Percentiles rank a stretch among this genome's conserved stretches.
Evolutionary conservation across 805 yeast genomes (phyloP).

Genomic region (Metahyphopichia silvanorum): DNA sequence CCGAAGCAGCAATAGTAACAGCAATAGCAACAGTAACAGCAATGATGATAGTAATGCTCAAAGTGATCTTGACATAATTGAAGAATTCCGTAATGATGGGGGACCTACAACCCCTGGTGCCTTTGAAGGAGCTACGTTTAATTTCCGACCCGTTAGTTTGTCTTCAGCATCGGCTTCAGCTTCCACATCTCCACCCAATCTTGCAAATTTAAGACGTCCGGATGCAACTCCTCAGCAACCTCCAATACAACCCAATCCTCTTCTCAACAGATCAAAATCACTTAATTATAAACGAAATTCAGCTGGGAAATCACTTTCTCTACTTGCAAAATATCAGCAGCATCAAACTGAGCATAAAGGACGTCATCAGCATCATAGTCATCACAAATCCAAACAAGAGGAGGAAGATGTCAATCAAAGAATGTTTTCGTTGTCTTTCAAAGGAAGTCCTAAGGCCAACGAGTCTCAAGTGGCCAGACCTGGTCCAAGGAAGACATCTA

Average conservation of each 20-base stretch:
- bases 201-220: constrained; percentile 4
- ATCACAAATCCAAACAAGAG: background rate
- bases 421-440: constrained; percentile 2
- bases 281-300: constrained; percentile 15
- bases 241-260: constrained; percentile 5
- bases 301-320: constrained; percentile 5
- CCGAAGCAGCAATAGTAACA: background rate
- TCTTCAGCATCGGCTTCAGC: background rate
- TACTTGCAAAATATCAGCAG: constrained; percentile 14
- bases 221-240: constrained; percentile 3
- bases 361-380: background rate
- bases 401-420: constrained; percentile 1
- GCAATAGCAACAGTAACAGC: constrained; percentile 5
- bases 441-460: background rate
- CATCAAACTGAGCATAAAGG: background rate
- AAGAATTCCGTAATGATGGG: constrained; percentile 9
- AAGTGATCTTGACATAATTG: constrained; percentile 16
- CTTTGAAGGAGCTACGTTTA: background rate
- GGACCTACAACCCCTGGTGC: constrained; percentile 3
- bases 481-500: background rate
- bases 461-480: too few species aligned
- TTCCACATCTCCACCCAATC: constrained; percentile 1
- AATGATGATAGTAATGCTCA: constrained; percentile 5
- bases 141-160: constrained; percentile 1
- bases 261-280: constrained; percentile 22